A percentile compares a stretch with the other conserved stretches of the same genome.
Conservation (phyloP, 305 asterid genomes). For the Fraxinus sp. region DNA sequence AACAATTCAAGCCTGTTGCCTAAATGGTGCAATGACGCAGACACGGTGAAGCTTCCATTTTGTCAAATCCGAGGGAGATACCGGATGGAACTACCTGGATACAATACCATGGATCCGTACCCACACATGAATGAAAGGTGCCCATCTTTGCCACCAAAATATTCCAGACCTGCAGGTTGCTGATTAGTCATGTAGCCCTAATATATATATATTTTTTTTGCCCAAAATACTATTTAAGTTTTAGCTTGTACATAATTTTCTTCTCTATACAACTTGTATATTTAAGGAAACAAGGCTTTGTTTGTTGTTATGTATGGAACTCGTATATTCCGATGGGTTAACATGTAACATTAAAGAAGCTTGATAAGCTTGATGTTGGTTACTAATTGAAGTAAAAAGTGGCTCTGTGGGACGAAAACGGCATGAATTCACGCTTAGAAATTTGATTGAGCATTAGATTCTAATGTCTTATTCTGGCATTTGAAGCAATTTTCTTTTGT, state of each 20-base stretch:
- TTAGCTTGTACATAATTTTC: constrained; percentile 11
- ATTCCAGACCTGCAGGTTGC: constrained; percentile 61
- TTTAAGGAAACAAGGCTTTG: not conserved
- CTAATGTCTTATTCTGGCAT: not conserved
- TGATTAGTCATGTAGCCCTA: constrained; percentile 29
- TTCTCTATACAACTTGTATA: constrained; percentile 16
- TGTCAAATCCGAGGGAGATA: constrained; percentile 88
- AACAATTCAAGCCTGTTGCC: constrained; percentile 45
- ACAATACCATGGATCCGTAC: constrained; percentile 69
- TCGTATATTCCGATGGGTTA: constrained; percentile 4
- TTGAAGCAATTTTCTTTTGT: not conserved
- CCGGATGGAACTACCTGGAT: constrained; percentile 83
- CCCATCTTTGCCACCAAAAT: constrained; percentile 76
- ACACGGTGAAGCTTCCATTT: constrained; percentile 48
- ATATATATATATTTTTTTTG: not conserved
- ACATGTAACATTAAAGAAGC: constrained; percentile 5
- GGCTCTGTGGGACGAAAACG: not conserved
- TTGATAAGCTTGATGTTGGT: not conserved
- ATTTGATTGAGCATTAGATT: not conserved
- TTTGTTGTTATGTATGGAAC: constrained; percentile 4
- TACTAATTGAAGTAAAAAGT: not conserved
- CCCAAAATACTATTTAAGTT: not conserved
- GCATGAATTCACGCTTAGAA: not conserved
- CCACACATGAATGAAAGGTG: constrained; percentile 89
- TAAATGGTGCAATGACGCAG: constrained; percentile 51